Conservation (phyloP, 1,284 basidiomycete species). For the Coniferiporia weirii region DNA sequence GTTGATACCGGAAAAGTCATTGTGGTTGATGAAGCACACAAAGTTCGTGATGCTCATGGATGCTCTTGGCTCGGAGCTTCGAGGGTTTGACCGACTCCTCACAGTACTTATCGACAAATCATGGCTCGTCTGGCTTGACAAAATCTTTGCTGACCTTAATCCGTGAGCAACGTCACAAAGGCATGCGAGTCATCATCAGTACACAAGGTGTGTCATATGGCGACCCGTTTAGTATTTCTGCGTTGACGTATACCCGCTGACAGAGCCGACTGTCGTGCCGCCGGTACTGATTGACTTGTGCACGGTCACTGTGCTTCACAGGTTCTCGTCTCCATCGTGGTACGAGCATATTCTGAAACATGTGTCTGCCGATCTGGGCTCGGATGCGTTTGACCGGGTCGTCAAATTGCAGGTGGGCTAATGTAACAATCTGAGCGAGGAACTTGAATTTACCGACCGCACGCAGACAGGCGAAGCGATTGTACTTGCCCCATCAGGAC, state of each 20-base stretch:
- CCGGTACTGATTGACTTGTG: slow-evolving; percentile 65
- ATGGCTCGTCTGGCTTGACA: slow-evolving; percentile 54
- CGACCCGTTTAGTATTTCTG: background rate
- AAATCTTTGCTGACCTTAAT: slow-evolving; percentile 53
- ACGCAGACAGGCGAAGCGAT: slow-evolving; percentile 10
- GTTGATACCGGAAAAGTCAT: slow-evolving; percentile 63
- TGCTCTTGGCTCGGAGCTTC: background rate
- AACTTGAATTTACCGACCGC: too few species aligned
- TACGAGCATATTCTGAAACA: slow-evolving; percentile 64
- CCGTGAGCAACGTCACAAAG: slow-evolving; percentile 66
- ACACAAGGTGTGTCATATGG: slow-evolving; percentile 49
- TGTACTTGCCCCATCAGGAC: slow-evolving; percentile 10
- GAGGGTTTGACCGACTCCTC: background rate
- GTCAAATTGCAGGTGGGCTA: slow-evolving; percentile 53
- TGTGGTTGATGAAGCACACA: slow-evolving; percentile 71
- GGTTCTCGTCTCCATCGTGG: slow-evolving; percentile 72
- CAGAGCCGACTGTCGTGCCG: slow-evolving; percentile 70
- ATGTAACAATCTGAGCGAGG: too few species aligned
- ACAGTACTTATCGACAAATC: slow-evolving; percentile 54
- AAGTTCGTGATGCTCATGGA: slow-evolving; percentile 35
- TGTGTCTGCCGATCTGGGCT: slow-evolving; percentile 54
- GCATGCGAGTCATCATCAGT: slow-evolving; percentile 66
- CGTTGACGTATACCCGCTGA: background rate
- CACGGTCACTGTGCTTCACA: slow-evolving; percentile 56
- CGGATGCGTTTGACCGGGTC: slow-evolving; percentile 60